phyloP scores from a whole-genome alignment of 2,329 filamentous ascomycete species.

The Ceratocystis papillata region DNA sequence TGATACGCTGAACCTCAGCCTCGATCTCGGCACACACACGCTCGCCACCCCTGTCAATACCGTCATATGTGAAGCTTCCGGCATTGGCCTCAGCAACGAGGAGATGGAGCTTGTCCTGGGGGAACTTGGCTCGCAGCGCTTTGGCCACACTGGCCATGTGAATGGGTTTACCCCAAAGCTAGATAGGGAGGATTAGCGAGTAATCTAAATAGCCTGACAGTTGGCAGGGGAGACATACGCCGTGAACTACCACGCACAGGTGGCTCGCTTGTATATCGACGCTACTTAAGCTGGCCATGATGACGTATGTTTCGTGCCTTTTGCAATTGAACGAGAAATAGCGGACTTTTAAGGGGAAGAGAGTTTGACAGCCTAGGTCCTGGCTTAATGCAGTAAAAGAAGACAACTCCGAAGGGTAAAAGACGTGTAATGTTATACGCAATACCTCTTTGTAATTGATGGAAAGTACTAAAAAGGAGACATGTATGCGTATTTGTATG shows the following conservation, averaged over 20 bases:
- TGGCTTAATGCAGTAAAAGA: not conserved
- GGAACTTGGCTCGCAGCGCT: constrained; percentile 49
- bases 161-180: constrained; percentile 69
- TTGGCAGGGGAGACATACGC: constrained; percentile 40
- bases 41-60: constrained; percentile 57
- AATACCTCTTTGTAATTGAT: not conserved
- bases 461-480: not conserved
- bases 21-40: constrained; percentile 57
- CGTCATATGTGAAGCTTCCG: constrained; percentile 61
- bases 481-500: not conserved
- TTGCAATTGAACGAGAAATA: too few relatives aligned
- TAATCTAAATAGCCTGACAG: constrained; percentile 24
- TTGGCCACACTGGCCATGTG: constrained; percentile 61
- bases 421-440: not conserved
- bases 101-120: constrained; percentile 55
- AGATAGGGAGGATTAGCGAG: not conserved
- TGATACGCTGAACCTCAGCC: constrained; percentile 47
- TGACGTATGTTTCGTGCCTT: not conserved
- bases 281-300: constrained; percentile 36
- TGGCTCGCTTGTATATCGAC: constrained; percentile 51
- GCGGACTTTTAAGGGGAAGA: not conserved
- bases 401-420: not conserved
- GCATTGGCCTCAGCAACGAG: constrained; percentile 62
- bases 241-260: constrained; percentile 66
- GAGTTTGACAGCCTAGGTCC: not conserved